Evolutionary conservation across 2,329 filamentous ascomycete species (phyloP), one percentile per base, ranked within the genome.

Genomic region (Bipolaris zeicola): DNA sequence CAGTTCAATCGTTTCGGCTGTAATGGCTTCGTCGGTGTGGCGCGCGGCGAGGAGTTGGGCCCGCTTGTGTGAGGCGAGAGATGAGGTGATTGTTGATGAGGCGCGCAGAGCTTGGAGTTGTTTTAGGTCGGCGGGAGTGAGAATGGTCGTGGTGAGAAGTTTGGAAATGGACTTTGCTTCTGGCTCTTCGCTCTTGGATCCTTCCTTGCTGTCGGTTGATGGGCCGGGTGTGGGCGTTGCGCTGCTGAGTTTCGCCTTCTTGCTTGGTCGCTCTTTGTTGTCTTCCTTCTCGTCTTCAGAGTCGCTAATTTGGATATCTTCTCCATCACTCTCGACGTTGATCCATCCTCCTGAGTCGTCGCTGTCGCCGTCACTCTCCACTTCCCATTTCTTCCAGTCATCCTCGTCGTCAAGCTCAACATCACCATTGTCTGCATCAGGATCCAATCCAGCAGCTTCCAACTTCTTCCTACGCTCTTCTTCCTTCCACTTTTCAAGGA

Each of bases 111-210:
- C 94, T 60, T 91, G 87, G 18, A 99, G 88, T 76, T 98, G 98
- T 65, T 91, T 89, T n/a, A 98, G 85, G 77, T 99, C 95, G 11
- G 95, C 95, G 0, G 95, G 95, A 0, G 95, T 99, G 60, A 99
- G 87, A 63, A 99, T 96, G 46, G 91, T 89, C 2, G 91, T 96
- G 0, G 91, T 96, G n/a, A 93, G 93, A 41, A 97, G 86, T 68
- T 87, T 92, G 50, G 72, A 74, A 43, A 76, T 71, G n/a, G 64
- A 63, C 47, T 74, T 72, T 11, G 76, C 38, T n/a, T 79, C 78
- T 4, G 71, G 63, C 5, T 78, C 74, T 26, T 76, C 76, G n/a
- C 73, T 53, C 42, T 64, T 64, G 41, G 77, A 74, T 38, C 81
- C 78, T 43, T 82, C 77, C 42, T 82, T 77, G n/a, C 50, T 31